Conservation (phyloP, 257 asterid species). For the Haberlea rhodopensis region DNA sequence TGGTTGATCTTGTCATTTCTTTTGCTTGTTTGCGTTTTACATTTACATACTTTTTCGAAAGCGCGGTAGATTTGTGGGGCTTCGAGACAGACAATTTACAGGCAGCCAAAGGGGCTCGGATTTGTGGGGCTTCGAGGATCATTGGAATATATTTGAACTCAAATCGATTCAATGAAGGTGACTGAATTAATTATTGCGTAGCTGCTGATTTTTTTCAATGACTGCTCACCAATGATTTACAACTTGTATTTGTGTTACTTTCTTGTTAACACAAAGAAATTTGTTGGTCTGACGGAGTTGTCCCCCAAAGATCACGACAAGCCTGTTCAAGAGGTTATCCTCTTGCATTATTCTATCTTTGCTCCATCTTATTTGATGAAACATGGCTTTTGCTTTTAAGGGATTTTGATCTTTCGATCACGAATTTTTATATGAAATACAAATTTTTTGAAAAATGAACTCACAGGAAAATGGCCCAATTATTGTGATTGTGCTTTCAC, state of each 20-base stretch:
- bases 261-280: slow-evolving; percentile 56
- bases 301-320: slow-evolving; percentile 74
- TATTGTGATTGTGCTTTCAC: too few species aligned
- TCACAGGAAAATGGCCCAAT: too few species aligned
- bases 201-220: background rate
- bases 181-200: background rate
- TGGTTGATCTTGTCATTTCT: too few species aligned
- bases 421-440: too few species aligned
- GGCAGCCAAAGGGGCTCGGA: slow-evolving; percentile 95
- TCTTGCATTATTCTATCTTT: background rate
- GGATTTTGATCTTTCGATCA: too few species aligned
- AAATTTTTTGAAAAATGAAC: too few species aligned
- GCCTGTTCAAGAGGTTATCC: slow-evolving; percentile 70
- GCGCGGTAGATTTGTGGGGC: too few species aligned
- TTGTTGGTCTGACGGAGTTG: slow-evolving; percentile 73
- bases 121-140: slow-evolving; percentile 75
- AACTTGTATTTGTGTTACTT: background rate
- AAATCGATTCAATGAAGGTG: slow-evolving; percentile 39
- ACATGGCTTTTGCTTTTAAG: too few species aligned
- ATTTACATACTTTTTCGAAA: too few species aligned
- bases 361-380: too few species aligned
- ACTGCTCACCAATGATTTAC: background rate
- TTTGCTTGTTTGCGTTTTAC: too few species aligned
- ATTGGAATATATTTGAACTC: slow-evolving; percentile 75
- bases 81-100: too few species aligned